These are phyloP conservation scores for Rhodotorula sp. DNA, from an alignment of 1,284 basidiomycete genomes.

Conservation along the genomic window DNA sequence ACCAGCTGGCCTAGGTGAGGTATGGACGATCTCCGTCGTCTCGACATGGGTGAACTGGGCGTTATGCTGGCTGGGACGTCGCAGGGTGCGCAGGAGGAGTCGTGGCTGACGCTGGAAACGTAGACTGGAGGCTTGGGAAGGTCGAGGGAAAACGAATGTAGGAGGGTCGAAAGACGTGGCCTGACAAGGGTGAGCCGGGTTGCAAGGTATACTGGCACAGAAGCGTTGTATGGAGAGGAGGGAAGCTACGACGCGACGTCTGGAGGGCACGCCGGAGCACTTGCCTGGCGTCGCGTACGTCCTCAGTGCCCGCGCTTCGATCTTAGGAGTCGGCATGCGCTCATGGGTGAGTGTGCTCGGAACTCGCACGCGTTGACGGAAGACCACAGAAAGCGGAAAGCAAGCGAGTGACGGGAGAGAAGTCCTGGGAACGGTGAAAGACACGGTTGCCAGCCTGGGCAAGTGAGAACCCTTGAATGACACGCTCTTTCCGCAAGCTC, in stretches of 20 bases:
- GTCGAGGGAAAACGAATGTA: conserved; percentile 3
- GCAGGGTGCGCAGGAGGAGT: neutral
- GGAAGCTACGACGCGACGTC: neutral
- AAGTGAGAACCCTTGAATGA: too few relatives aligned
- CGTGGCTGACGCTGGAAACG: neutral
- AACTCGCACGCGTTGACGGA: too few relatives aligned
- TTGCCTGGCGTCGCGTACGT: neutral
- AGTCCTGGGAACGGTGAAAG: neutral
- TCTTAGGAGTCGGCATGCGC: neutral
- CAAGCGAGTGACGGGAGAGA: too few relatives aligned
- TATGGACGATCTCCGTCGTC: neutral
- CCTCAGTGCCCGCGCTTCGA: neutral
- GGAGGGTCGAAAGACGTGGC: neutral
- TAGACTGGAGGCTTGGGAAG: neutral
- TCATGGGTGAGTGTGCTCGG: neutral
- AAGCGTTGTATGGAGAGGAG: neutral
- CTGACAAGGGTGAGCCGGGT: neutral
- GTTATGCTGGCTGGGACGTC: too few relatives aligned
- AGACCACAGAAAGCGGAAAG: too few relatives aligned
- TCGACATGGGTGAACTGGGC: too few relatives aligned
- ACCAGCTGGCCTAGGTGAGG: neutral
- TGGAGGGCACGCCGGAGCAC: too few relatives aligned
- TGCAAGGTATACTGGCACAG: neutral
- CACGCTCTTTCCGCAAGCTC: too few relatives aligned
- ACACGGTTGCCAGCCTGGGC: too few relatives aligned